Base-by-base conservation (phyloP, 1,284 basidiomycete species). In the Pseudozyma sp. region DNA sequence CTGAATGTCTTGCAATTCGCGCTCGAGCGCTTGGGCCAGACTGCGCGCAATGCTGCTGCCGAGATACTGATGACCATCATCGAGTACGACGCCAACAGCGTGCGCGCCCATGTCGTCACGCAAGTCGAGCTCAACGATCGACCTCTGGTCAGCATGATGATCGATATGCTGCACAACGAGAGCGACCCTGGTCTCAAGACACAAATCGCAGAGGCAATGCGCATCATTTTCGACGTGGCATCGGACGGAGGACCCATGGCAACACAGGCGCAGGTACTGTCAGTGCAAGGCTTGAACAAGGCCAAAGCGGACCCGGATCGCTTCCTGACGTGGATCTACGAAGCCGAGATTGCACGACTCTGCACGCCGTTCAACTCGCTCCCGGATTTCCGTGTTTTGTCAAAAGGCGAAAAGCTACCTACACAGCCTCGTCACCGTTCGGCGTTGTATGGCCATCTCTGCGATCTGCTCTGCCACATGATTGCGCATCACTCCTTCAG, bases 281-380 rank as follows among this genome's bases (percentile, higher is more conserved):
- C 68, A 13, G 73, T 69, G 25, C 64, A 78, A 67, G 53, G 79
- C 59, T 13, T 71, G 77, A 42, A 59, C 89, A 64, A 88, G 88
- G 31, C 87, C 89, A 92, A 85, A 92, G 95, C 82, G 92, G 95
- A 77, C 90, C 91, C n/a, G 89, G 91, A 58, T 91, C 91, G 16
- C 93, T 99, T 96, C 87, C 87, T 95, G 79, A 92, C 94, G 38
- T 93, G 93, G 86, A 95, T 98, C 85, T 99, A 98, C 87, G 88
- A 89, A 43, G 87, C 89, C 49, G 94, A 92, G 81, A 88, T 92
- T 59, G 86, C 89, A 18, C 88, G 88, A 16, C 87, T 99, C 51
- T 92, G 95, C 86, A 90, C 89, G 79, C 95, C 97, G 1, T 87
- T 98, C 44, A 65, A 86, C 13, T 90, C 93, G 59, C 86, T 97